phyloP scores from a whole-genome alignment of 140 eudicot genomes.

The Oenanthe javanica region DNA sequence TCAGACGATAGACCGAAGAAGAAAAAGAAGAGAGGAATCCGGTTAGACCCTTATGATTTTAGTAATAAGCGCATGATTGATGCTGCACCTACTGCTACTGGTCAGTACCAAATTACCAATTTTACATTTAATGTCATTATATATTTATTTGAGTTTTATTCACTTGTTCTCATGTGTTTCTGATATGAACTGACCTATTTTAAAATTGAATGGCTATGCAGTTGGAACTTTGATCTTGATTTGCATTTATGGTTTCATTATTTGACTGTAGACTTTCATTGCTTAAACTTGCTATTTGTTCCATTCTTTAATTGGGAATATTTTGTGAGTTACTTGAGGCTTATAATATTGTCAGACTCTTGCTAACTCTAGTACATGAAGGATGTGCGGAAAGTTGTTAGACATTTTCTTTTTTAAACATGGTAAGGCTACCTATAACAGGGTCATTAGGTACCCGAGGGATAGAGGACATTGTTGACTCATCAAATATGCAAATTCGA shows the following conservation, averaged over 20 bases:
- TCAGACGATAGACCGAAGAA: constrained; percentile 45
- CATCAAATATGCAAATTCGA: background rate
- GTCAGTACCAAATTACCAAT: constrained; percentile 33
- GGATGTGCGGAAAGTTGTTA: background rate
- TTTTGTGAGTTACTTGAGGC: background rate
- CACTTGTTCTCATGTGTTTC: background rate
- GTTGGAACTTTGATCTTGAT: background rate
- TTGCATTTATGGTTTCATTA: background rate
- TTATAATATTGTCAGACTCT: background rate
- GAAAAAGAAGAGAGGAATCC: constrained; percentile 50
- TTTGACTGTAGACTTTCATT: background rate
- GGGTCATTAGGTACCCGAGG: background rate
- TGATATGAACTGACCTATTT: background rate
- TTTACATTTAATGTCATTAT: background rate
- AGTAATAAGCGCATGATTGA: constrained; percentile 78
- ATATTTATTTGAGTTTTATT: background rate
- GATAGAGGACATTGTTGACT: background rate
- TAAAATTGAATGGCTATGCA: background rate
- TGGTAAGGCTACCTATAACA: background rate
- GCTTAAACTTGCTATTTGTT: background rate
- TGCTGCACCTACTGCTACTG: constrained; percentile 26
- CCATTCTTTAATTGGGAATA: background rate
- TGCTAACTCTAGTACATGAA: background rate
- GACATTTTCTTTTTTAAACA: background rate
- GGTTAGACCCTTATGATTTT: constrained; percentile 56